Conservation (phyloP, 1,284 basidiomycete genomes). For the Cryptococcus floricola region DNA sequence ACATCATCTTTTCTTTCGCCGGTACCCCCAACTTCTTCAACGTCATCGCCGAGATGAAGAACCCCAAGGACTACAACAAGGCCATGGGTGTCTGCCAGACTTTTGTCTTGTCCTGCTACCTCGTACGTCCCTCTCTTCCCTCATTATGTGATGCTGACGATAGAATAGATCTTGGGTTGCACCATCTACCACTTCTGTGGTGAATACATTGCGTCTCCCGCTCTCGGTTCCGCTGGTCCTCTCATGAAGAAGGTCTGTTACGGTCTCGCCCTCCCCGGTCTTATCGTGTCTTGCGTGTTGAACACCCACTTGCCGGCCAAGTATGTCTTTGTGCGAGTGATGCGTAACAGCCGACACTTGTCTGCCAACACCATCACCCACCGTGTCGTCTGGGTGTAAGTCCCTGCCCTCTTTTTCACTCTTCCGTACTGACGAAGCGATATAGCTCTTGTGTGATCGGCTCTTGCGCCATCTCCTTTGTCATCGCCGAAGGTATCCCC, state of each 20-base stretch:
- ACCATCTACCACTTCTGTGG: conserved; percentile 32
- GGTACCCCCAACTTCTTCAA: conserved; percentile 38
- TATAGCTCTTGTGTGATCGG: conserved; percentile 1
- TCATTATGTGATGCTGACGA: background rate
- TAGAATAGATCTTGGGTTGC: conserved; percentile 18
- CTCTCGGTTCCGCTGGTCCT: conserved; percentile 42
- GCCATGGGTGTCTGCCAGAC: conserved; percentile 23
- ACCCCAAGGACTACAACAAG: conserved; percentile 31
- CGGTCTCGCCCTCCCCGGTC: conserved; percentile 45
- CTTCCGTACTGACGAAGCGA: conserved; percentile 15
- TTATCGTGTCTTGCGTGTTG: conserved; percentile 18
- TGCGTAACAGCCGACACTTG: conserved; percentile 58
- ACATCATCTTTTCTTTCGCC: conserved; percentile 42
- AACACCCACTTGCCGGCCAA: conserved; percentile 27
- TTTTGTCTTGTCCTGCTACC: conserved; percentile 38
- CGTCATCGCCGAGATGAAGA: conserved; percentile 47
- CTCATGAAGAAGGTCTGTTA: conserved; percentile 47
- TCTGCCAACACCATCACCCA: conserved; percentile 58
- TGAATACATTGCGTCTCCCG: conserved; percentile 44
- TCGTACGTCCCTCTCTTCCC: conserved; percentile 27
- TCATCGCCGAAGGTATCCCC: conserved; percentile 27
- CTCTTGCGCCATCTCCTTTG: conserved; percentile 47
- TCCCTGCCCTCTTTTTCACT: conserved; percentile 7
- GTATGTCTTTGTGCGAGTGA: conserved; percentile 57
- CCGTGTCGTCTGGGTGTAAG: conserved; percentile 56